Evolutionary conservation across 305 asterid species (phyloP), one percentile per base, ranked within the genome.

Genomic region (Plantago lanceolata): DNA sequence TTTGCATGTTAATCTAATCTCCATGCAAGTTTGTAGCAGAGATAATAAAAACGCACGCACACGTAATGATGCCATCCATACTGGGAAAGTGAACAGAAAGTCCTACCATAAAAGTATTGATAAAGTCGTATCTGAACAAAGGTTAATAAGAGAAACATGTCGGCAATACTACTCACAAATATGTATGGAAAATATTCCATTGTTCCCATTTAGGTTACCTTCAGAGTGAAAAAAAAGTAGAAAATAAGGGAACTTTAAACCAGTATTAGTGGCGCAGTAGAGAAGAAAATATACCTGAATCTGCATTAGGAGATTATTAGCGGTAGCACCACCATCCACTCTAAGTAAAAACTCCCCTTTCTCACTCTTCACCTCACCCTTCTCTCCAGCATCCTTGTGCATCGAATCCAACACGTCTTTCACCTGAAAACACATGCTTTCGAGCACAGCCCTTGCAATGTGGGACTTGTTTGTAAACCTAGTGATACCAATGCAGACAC

Each of bases 371-470:
- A 19, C 75, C 73, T 78, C 88, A 0, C 85, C 86, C 24, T 73
- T 85, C 21, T 79, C 88, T 21, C 87, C 93, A 0, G 83, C 87
- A 79, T 92, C 98, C 77, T 89, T 92, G 61, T 84, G 85, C 98
- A 92, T 92, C 4, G 98, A 84, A 74, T 89, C 96, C 71, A 92
- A 63, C 28, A 92, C 97, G 28, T 92, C 97, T 69, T 81, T 89
- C 56, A 87, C 98, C 79, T 92, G 98, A 76, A 92, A 92, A 57
- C 98, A 92, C 91, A 92, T 92, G 78, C 98, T 92, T 77, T 92
- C 98, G 6, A 92, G 97, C 56, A 92, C 97, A 0, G 97, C 97
- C 12, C 97, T 66, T 65, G 97, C 96, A 71, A 92, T 85, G 67
- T 92, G 98, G 69, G 95, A 84, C 70, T 92, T 92, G 73, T 87